phyloP scores from a whole-genome alignment of 2,329 filamentous ascomycete species.

The Didymella pinodella region DNA sequence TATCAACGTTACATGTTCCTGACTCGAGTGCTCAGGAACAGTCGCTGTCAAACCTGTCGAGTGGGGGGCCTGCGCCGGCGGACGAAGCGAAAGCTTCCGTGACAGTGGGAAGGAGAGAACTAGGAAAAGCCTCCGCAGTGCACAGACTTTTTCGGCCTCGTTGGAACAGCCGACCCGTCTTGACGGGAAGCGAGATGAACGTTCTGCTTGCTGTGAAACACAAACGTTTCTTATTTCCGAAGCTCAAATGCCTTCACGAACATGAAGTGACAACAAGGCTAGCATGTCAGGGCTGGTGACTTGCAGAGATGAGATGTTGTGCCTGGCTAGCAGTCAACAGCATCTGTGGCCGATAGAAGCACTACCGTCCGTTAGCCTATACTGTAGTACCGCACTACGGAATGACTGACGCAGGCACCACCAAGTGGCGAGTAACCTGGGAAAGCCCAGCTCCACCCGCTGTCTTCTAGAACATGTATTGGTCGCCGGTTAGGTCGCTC shows the following conservation, averaged over 20 bases:
- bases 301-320: not conserved
- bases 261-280: not conserved
- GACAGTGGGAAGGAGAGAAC: slow-evolving; percentile 7
- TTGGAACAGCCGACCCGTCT: slow-evolving; percentile 8
- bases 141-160: not conserved
- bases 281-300: not conserved
- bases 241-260: not conserved
- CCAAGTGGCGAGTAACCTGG: slow-evolving; percentile 7
- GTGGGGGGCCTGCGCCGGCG: not conserved
- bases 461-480: slow-evolving; percentile 1
- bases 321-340: not conserved
- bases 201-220: slow-evolving; percentile 1
- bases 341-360: not conserved
- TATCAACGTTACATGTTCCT: not conserved
- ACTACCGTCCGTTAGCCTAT: not conserved
- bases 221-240: not conserved
- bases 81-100: slow-evolving; percentile 13
- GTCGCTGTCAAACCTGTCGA: slow-evolving; percentile 10
- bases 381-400: not conserved
- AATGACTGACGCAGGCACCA: slow-evolving; percentile 7
- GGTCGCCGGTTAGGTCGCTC: slow-evolving; percentile 5
- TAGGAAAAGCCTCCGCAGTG: slow-evolving; percentile 14
- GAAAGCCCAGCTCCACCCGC: slow-evolving; percentile 4
- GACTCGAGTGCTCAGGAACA: slow-evolving; percentile 5
- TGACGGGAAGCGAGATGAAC: slow-evolving; percentile 11